Evolutionary conservation across 2,329 filamentous ascomycete species (phyloP).

Genomic region (Shiraia sp.): DNA sequence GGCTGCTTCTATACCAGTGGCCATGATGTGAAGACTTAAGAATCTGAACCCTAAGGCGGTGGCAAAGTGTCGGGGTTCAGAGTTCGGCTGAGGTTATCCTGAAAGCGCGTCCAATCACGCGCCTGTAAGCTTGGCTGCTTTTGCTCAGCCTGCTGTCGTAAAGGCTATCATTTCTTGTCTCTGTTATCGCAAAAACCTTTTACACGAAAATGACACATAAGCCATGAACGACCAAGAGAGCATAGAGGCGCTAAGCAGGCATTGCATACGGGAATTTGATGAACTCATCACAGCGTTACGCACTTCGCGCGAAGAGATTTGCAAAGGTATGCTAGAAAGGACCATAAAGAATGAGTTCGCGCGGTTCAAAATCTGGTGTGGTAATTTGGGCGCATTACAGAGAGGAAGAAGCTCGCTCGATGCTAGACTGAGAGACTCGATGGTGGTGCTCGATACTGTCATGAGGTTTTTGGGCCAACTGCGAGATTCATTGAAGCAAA

Average conservation of each 20-base stretch:
- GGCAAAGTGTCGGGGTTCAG: not conserved
- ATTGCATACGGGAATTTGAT: not conserved
- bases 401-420: not conserved
- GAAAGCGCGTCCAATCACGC: no score
- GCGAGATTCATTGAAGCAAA: not conserved
- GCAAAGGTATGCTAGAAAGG: not conserved
- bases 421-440: not conserved
- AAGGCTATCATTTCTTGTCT: not conserved
- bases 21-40: conserved; percentile 1
- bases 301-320: not conserved
- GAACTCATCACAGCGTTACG: not conserved
- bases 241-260: not conserved
- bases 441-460: not conserved
- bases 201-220: not conserved
- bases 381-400: conserved; percentile 3
- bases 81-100: not conserved
- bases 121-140: no score
- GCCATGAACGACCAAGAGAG: not conserved
- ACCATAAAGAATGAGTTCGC: not conserved
- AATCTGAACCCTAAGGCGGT: not conserved
- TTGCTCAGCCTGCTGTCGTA: not conserved
- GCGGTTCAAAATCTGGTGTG: conserved; percentile 3
- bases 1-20: conserved; percentile 1
- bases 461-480: not conserved
- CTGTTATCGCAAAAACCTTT: no score